Evolutionary conservation across 768 basidiomycete genomes (phyloP).

Genomic region (Phanerochaete carnosa): DNA sequence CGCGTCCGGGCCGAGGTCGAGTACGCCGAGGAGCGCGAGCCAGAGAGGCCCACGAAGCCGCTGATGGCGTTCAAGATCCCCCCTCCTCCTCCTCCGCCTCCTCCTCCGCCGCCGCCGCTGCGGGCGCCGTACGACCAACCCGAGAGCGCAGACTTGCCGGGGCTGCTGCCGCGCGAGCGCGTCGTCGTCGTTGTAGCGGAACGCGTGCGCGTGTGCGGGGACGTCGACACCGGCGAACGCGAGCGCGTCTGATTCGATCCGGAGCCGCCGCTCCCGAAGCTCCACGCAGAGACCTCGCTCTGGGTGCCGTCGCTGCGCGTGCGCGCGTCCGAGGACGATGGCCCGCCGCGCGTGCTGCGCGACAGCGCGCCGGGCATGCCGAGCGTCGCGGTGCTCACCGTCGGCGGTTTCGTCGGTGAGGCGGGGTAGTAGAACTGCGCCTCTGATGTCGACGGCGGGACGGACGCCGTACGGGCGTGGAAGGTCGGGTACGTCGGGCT

Average conservation of each 20-base stretch:
- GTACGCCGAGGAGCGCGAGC: neutral
- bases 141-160: neutral
- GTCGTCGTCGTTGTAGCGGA: neutral
- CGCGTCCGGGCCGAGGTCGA: neutral
- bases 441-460: too few relatives aligned
- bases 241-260: neutral
- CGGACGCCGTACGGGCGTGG: neutral
- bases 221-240: neutral
- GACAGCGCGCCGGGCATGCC: neutral
- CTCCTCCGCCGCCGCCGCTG: neutral
- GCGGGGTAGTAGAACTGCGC: neutral
- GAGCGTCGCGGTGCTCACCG: neutral
- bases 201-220: neutral
- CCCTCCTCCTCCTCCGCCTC: neutral
- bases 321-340: neutral
- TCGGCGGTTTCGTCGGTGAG: neutral
- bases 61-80: neutral
- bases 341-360: neutral
- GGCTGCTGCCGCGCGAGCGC: constrained; percentile 1
- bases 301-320: neutral
- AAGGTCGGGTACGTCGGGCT: neutral
- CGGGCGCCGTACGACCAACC: neutral
- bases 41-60: neutral
- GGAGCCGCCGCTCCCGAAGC: neutral
- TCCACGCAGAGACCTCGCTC: neutral